These are phyloP conservation scores for Suhomyces yuchorum DNA, from an alignment of 1,139 yeast species.

Conservation along the genomic window DNA sequence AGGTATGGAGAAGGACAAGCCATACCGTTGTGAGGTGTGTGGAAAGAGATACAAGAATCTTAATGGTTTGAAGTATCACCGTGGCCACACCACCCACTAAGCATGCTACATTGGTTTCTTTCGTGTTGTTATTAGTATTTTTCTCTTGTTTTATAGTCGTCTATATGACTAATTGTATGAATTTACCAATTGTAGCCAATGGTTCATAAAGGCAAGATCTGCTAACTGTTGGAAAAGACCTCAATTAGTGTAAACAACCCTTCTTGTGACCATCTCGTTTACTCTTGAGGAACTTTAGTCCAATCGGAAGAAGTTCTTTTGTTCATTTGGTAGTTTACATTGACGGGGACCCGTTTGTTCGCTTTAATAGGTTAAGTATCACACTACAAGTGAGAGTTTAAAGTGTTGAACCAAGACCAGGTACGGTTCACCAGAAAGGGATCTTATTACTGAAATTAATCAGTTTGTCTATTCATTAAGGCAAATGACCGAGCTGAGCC, in stretches of 20 bases:
- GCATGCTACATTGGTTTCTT: slow-evolving; percentile 3
- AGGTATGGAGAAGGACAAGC: slow-evolving; percentile 96
- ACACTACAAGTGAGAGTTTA: background rate
- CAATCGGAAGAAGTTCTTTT: too few species aligned
- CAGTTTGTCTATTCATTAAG: too few species aligned
- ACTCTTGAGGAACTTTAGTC: too few species aligned
- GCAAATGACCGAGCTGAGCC: too few species aligned
- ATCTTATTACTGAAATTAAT: background rate
- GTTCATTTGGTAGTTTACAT: too few species aligned
- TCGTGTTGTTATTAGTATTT: slow-evolving; percentile 12
- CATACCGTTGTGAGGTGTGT: slow-evolving; percentile 97
- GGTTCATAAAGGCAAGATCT: background rate
- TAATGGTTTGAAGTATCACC: slow-evolving; percentile 93
- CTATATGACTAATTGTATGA: slow-evolving; percentile 3
- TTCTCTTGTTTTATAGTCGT: slow-evolving; percentile 2
- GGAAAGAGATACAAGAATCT: slow-evolving; percentile 95
- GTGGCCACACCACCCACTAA: slow-evolving; percentile 95
- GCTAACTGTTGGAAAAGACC: too few species aligned
- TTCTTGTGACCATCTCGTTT: too few species aligned
- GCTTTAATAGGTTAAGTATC: background rate
- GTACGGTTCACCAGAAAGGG: too few species aligned
- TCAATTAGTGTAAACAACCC: too few species aligned
- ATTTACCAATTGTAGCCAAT: background rate
- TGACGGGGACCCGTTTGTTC: background rate
- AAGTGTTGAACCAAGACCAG: too few species aligned